These are phyloP conservation scores for Kentomonas sorsogonicus DNA, from an alignment of 208 protist genomes.

Conservation along the genomic window DNA sequence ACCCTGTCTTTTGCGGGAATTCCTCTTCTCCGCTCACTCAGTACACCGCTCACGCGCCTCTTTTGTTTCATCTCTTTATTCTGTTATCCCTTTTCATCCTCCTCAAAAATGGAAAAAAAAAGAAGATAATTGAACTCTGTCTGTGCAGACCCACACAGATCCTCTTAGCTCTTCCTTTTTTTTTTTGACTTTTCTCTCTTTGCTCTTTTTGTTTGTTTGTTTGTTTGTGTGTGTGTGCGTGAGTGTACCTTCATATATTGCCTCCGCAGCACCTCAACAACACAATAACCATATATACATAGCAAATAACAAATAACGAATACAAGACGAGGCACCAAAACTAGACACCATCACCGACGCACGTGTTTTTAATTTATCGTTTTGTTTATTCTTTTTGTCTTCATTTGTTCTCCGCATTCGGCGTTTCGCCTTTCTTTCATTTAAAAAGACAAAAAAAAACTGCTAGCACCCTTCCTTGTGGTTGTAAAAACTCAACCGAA, in stretches of 20 bases:
- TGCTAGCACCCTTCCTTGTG: background rate
- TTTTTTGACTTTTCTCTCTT: slow-evolving; percentile 11
- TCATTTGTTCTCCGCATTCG: slow-evolving; percentile 11
- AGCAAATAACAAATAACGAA: too few species aligned
- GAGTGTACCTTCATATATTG: too few species aligned
- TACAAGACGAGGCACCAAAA: too few species aligned
- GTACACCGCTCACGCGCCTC: too few species aligned
- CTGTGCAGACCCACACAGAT: background rate
- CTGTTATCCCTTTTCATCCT: too few species aligned
- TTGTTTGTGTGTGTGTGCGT: slow-evolving; percentile 10
- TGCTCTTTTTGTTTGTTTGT: slow-evolving; percentile 12
- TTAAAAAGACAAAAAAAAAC: slow-evolving; percentile 8
- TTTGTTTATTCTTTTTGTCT: slow-evolving; percentile 11
- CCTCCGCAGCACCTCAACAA: too few species aligned
- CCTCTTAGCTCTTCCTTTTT: slow-evolving; percentile 9
- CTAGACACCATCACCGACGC: too few species aligned
- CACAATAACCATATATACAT: too few species aligned
- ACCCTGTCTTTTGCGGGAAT: too few species aligned
- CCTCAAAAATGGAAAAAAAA: slow-evolving; percentile 8
- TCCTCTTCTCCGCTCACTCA: too few species aligned
- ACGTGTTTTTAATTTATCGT: too few species aligned
- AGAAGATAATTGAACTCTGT: slow-evolving; percentile 4
- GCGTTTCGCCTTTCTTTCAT: slow-evolving; percentile 8
- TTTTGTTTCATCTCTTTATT: too few species aligned
- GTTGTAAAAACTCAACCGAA: slow-evolving; percentile 3